A percentile compares a stretch with the other conserved stretches of the same genome.
Evolutionary conservation across 1,284 basidiomycete species (phyloP).

Genomic region (Cutaneotrichosporon daszewskae): DNA sequence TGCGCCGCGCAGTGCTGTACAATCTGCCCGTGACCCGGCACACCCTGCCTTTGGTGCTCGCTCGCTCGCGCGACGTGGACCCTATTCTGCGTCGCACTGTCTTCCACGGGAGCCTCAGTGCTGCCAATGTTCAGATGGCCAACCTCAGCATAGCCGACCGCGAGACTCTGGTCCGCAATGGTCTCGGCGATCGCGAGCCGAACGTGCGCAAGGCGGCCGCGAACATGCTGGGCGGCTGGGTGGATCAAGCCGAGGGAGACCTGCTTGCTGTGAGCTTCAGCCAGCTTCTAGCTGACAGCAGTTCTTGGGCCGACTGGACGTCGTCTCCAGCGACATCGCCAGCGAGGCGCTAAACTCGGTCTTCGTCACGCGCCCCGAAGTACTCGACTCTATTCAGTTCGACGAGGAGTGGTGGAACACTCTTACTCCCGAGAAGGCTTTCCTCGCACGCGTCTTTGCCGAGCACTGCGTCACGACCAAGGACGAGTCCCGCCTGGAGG

Average conservation of each 20-base stretch:
- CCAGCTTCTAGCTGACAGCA: no score
- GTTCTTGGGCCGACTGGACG: slow-evolving; percentile 62
- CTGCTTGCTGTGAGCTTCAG: no score
- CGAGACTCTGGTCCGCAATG: slow-evolving; percentile 70
- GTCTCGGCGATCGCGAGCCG: slow-evolving; percentile 80
- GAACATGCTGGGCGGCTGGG: slow-evolving; percentile 71
- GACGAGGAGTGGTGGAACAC: slow-evolving; percentile 65
- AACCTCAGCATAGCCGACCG: slow-evolving; percentile 69
- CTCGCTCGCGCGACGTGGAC: slow-evolving; percentile 80
- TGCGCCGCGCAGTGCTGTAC: slow-evolving; percentile 78
- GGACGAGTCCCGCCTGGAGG: slow-evolving; percentile 65
- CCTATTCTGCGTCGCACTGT: slow-evolving; percentile 73
- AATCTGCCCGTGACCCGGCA: slow-evolving; percentile 63
- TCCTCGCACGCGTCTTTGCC: slow-evolving; percentile 78
- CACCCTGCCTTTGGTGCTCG: slow-evolving; percentile 65
- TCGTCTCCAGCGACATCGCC: slow-evolving; percentile 56
- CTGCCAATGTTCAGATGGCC: slow-evolving; percentile 61
- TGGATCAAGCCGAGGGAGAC: slow-evolving; percentile 57
- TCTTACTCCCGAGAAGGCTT: slow-evolving; percentile 73
- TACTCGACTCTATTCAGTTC: slow-evolving; percentile 65
- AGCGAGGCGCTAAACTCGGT: slow-evolving; percentile 63
- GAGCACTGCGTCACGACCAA: slow-evolving; percentile 66
- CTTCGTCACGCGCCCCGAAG: slow-evolving; percentile 58
- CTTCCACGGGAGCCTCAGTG: slow-evolving; percentile 59
- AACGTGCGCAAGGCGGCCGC: slow-evolving; percentile 73